These are phyloP conservation scores for Brettanomyces nanus DNA, from an alignment of 805 yeast species.

Conservation along the genomic window DNA sequence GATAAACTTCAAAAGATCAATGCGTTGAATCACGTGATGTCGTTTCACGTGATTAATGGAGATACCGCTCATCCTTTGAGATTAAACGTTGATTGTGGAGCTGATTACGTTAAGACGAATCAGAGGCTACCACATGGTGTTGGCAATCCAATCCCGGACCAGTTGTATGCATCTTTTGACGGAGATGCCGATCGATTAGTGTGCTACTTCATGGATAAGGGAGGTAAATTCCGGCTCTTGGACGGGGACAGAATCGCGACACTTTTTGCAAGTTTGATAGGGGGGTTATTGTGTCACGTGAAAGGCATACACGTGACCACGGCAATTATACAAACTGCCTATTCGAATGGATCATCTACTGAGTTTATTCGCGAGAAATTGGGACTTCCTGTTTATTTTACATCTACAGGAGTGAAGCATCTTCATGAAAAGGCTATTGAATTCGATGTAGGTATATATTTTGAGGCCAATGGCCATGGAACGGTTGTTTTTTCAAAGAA, in stretches of 20 bases:
- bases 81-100: slow-evolving; percentile 82
- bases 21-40: slow-evolving; percentile 22
- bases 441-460: slow-evolving; percentile 88
- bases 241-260: slow-evolving; percentile 96
- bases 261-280: slow-evolving; percentile 60
- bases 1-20: slow-evolving; percentile 48
- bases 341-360: slow-evolving; percentile 93
- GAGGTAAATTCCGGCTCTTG: slow-evolving; percentile 41
- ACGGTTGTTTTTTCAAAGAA: slow-evolving; percentile 73
- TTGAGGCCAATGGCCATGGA: slow-evolving; percentile 99
- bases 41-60: slow-evolving; percentile 42
- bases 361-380: slow-evolving; percentile 52
- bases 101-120: slow-evolving; percentile 89
- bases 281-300: slow-evolving; percentile 37
- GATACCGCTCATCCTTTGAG: slow-evolving; percentile 42
- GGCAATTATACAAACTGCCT: slow-evolving; percentile 96
- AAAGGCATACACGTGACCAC: slow-evolving; percentile 23
- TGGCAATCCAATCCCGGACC: slow-evolving; percentile 23
- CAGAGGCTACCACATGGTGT: slow-evolving; percentile 69
- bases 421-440: slow-evolving; percentile 84
- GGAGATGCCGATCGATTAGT: slow-evolving; percentile 97
- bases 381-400: slow-evolving; percentile 72
- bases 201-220: slow-evolving; percentile 49
- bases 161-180: slow-evolving; percentile 77
- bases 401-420: slow-evolving; percentile 96